These are phyloP conservation scores for Mycocentrospora acerina DNA, from an alignment of 2,329 filamentous ascomycete genomes.

Conservation along the genomic window DNA sequence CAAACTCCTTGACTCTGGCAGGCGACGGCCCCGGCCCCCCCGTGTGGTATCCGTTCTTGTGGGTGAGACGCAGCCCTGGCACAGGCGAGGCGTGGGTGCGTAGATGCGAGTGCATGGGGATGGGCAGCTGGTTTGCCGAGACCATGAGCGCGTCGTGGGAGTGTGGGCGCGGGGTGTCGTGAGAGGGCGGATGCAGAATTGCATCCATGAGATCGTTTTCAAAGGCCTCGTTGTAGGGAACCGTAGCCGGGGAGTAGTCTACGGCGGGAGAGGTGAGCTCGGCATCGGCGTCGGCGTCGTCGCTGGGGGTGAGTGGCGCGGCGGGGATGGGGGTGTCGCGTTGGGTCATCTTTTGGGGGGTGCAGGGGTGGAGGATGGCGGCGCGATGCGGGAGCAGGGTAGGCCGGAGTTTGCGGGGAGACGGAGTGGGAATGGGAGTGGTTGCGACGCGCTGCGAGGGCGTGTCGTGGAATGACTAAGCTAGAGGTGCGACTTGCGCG, in stretches of 20 bases:
- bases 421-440: too few relatives aligned
- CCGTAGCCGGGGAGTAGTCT: slow-evolving; percentile 47
- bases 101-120: slow-evolving; percentile 46
- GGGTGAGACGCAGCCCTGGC: slow-evolving; percentile 49
- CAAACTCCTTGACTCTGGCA: slow-evolving; percentile 37
- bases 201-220: slow-evolving; percentile 47
- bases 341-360: slow-evolving; percentile 15
- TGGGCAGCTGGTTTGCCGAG: slow-evolving; percentile 40
- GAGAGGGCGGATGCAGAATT: slow-evolving; percentile 37
- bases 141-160: slow-evolving; percentile 26
- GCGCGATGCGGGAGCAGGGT: too few relatives aligned
- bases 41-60: slow-evolving; percentile 49
- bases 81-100: slow-evolving; percentile 46
- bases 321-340: slow-evolving; percentile 26
- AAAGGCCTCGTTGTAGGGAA: slow-evolving; percentile 47
- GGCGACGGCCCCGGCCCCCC: slow-evolving; percentile 49
- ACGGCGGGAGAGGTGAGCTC: slow-evolving; percentile 34
- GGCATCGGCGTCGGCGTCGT: slow-evolving; percentile 24
- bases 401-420: too few relatives aligned
- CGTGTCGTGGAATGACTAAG: not conserved
- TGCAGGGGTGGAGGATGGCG: not conserved
- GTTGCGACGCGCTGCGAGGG: slow-evolving; percentile 3
- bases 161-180: slow-evolving; percentile 25
- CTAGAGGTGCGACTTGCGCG: not conserved
- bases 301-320: slow-evolving; percentile 36